Base-by-base conservation (phyloP, 495 filamentous ascomycete genomes). In the Tuber indicum region DNA sequence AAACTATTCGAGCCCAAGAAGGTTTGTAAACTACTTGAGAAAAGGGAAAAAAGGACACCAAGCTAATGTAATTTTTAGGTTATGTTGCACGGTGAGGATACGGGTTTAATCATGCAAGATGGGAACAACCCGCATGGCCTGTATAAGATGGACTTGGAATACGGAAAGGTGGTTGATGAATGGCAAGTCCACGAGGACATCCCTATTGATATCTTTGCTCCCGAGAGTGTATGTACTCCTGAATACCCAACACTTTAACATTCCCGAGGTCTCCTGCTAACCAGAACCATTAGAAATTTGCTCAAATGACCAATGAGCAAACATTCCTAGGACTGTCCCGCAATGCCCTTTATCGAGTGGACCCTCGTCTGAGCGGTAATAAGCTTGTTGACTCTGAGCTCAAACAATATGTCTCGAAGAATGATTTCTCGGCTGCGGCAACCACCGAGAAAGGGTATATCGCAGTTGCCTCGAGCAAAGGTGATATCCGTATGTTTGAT, bases 101-200 rank as follows among this genome's bases (percentile, higher is more conserved):
- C 90, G 6, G 93, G 96, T 82, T 90, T 99, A 90, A 94, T 99
- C 81, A 85, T 99, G 66, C 96, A 99, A 83, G 93, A 95, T 79
- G 87, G 87, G 44, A 86, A 90, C 47, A 90, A 98, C 77, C 94
- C 96, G 8, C 94, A 99, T 85, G 93, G 91, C 43, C 87, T 99
- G n/a, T 99, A 94, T 82, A 93, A 92, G 42, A 98, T 99, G 96
- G 96, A 99, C 86, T 86, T 99, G 76, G 96, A 98, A 82, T 96
- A 96, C 82, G 96, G 96, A 75, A 98, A 97, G 86, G 92, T 99
- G n/a, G 93, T 98, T 3, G 96, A 99, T 83, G 96, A 99, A 85
- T 99, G 96, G 96, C 98, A 97, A 80, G 89, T 99, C n/a, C 95
- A 99, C 81, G 94, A 99, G 75, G 93, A 99, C 85, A 98, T 99